phyloP scores from a whole-genome alignment of 208 protist species.

The Plasmodiophora brassicae region DNA sequence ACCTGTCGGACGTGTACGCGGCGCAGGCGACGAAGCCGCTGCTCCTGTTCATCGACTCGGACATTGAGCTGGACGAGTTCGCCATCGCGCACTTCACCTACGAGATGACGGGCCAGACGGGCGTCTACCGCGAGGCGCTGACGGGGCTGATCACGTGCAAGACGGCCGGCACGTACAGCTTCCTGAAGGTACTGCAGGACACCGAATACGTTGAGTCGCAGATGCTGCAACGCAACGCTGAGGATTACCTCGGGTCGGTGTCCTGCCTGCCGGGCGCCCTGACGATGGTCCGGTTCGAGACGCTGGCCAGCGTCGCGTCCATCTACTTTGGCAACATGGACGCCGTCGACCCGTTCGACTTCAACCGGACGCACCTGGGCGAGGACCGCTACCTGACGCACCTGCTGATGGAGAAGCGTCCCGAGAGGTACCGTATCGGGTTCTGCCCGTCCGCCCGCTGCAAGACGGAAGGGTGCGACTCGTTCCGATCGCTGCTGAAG shows the following conservation, averaged over 20 bases:
- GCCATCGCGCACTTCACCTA: neutral
- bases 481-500: neutral
- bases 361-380: conserved; percentile 23
- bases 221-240: conserved; percentile 17
- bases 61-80: neutral
- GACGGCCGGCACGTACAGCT: conserved; percentile 23
- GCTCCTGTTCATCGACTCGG: conserved; percentile 5
- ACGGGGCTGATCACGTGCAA: conserved; percentile 27
- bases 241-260: conserved; percentile 26
- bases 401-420: conserved; percentile 1
- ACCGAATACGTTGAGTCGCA: conserved; percentile 27
- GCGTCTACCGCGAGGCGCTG: neutral
- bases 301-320: neutral
- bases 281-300: conserved; percentile 28
- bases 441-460: conserved; percentile 8
- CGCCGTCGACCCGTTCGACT: neutral
- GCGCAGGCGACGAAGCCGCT: neutral
- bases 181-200: conserved; percentile 21
- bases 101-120: neutral
- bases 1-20: neutral
- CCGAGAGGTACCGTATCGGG: conserved; percentile 19
- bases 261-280: neutral
- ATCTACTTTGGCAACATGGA: neutral
- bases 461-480: conserved; percentile 23
- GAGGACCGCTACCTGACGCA: conserved; percentile 27